phyloP scores from a whole-genome alignment of 768 basidiomycete genomes.

The Basidioascus undulatus region DNA sequence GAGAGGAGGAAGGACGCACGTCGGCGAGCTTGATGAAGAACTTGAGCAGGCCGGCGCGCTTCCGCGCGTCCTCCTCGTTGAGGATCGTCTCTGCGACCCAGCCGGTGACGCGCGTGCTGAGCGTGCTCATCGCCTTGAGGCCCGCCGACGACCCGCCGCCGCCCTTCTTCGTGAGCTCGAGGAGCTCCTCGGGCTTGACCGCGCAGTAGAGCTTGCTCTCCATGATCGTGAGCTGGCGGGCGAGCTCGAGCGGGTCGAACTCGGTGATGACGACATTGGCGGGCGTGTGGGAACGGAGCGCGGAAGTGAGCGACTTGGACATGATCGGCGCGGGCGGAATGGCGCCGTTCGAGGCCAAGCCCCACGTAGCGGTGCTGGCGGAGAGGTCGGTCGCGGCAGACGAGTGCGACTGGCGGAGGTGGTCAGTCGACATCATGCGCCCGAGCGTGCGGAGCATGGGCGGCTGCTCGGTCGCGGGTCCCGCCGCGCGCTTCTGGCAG shows the following conservation, averaged over 20 bases:
- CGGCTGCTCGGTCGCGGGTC: background rate
- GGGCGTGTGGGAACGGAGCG: conserved; percentile 35
- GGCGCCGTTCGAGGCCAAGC: background rate
- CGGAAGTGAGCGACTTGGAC: conserved; percentile 46
- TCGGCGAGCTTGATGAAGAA: conserved; percentile 86
- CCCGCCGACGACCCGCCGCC: conserved; percentile 11
- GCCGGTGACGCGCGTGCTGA: conserved; percentile 82
- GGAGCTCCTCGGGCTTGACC: conserved; percentile 66
- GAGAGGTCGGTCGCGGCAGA: conserved; percentile 4
- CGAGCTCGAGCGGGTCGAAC: conserved; percentile 76
- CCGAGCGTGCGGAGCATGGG: background rate
- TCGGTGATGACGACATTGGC: conserved; percentile 48
- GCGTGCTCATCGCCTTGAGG: conserved; percentile 56
- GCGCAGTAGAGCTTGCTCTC: conserved; percentile 68
- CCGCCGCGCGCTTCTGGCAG: conserved; percentile 12
- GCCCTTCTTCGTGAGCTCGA: conserved; percentile 57
- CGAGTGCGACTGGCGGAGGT: conserved; percentile 1
- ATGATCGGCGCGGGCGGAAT: conserved; percentile 50
- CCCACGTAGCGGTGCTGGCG: conserved; percentile 21
- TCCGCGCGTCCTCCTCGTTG: conserved; percentile 70
- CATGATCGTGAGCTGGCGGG: conserved; percentile 81
- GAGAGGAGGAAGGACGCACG: conserved; percentile 26
- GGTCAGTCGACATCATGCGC: conserved; percentile 9
- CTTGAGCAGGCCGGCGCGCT: conserved; percentile 49
- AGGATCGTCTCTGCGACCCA: conserved; percentile 91